Evolutionary conservation across 768 basidiomycete genomes (phyloP), one percentile per base, ranked within the genome.

Genomic region (Amanita muscaria): DNA sequence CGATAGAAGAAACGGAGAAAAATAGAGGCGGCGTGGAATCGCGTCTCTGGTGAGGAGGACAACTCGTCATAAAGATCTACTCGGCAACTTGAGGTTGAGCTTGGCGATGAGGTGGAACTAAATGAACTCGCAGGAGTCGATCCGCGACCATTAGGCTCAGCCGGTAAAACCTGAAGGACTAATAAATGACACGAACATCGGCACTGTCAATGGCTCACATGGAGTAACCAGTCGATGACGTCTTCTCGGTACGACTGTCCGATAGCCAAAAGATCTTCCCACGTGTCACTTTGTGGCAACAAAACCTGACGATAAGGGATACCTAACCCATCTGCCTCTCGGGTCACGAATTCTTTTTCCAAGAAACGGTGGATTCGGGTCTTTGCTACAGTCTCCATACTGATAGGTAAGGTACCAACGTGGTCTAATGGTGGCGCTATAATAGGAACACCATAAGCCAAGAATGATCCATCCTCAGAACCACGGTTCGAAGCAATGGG

Each of bases 21-120:
- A 49, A 83, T 58, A 54, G 77, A 72, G 0, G 65, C 74, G 0
- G 81, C 81, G 45, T 83, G 80, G 51, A 82, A 83, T 3, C 79
- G 69, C 12, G 81, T 82, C 47, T 81, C 72, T 0, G 66, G 68
- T 0, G 73, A 79, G 2, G 62, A 68, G 6, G 57, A 56, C 19
- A 85, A 66, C 44, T 83, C 77, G 39, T 81, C 75, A 31, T 63
- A 56, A 21, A 83, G 63, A 42, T 76, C 16, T 27, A 24, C 11
- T 12, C 4, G n/a, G 21, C 31, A 11, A 21, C 16, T 15, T 4
- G 37, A 60, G 9, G 44, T 38, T 5, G 43, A 40, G 31, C 40
- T 34, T 7, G 47, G 29, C 55, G 40, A 49, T 37, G 49, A 33
- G 40, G 36, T 45, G 10, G 44, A 53, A 45, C 44, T 40, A 27